Percentiles rank a stretch among this genome's conserved stretches.
phyloP scores from a whole-genome alignment of 2,329 filamentous ascomycete species.

The Penicillium brasilianum region DNA sequence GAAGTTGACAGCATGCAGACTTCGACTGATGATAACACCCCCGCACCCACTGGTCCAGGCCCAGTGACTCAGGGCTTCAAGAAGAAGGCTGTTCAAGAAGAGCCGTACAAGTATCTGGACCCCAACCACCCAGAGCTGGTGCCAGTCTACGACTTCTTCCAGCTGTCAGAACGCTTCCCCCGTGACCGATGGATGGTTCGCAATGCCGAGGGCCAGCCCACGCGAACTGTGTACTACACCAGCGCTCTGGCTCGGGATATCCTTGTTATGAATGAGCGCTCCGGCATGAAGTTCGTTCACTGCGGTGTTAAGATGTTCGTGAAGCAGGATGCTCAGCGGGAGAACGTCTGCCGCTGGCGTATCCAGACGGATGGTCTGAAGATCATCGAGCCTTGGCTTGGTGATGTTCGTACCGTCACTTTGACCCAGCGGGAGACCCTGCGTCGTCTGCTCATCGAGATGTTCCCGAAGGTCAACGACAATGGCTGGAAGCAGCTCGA shows the following conservation, averaged over 20 bases:
- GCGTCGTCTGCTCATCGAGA: slow-evolving; percentile 82
- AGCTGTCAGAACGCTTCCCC: slow-evolving; percentile 82
- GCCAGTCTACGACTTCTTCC: slow-evolving; percentile 82
- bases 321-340: slow-evolving; percentile 89
- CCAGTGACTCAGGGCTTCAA: slow-evolving; percentile 31
- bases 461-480: slow-evolving; percentile 88
- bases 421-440: slow-evolving; percentile 80
- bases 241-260: slow-evolving; percentile 84
- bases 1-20: slow-evolving; percentile 33
- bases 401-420: slow-evolving; percentile 73
- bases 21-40: slow-evolving; percentile 30
- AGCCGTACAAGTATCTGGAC: slow-evolving; percentile 91
- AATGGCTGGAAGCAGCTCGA: slow-evolving; percentile 76
- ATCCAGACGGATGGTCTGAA: slow-evolving; percentile 94
- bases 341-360: slow-evolving; percentile 88
- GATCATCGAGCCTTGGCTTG: slow-evolving; percentile 89
- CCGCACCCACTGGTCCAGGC: slow-evolving; percentile 24
- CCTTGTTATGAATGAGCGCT: slow-evolving; percentile 82
- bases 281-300: slow-evolving; percentile 93
- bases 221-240: slow-evolving; percentile 97
- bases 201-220: slow-evolving; percentile 84
- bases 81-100: slow-evolving; percentile 64
- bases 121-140: slow-evolving; percentile 75
- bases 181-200: slow-evolving; percentile 93
- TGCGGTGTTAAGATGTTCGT: slow-evolving; percentile 99